Conservation (phyloP, 495 filamentous ascomycete genomes). For the Aspergillus sclerotiicarbonarius region DNA sequence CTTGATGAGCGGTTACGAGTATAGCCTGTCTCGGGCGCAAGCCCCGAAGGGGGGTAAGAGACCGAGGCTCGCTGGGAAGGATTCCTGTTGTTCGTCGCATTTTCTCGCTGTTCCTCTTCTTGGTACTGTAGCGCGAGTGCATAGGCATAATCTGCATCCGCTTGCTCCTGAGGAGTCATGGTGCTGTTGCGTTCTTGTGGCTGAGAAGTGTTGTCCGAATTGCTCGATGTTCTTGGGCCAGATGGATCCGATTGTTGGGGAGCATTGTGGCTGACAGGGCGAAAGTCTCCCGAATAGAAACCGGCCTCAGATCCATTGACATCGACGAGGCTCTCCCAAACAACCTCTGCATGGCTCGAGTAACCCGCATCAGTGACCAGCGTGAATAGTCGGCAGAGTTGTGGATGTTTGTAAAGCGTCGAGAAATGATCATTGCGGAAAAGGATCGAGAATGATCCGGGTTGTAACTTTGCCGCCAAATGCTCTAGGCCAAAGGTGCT, state of each 20-base stretch:
- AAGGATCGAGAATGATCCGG: conserved; percentile 78
- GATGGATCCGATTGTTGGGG: conserved; percentile 24
- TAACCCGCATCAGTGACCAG: conserved; percentile 93
- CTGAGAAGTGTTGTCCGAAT: conserved; percentile 9
- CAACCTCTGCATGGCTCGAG: conserved; percentile 81
- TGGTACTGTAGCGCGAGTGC: conserved; percentile 48
- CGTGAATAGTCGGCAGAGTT: conserved; percentile 66
- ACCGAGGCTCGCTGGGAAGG: conserved; percentile 12
- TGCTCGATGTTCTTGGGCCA: conserved; percentile 32
- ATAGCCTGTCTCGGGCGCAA: background rate
- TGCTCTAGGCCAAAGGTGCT: conserved; percentile 76
- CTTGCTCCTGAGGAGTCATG: conserved; percentile 41
- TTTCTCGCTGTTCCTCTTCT: conserved; percentile 40
- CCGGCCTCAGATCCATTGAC: conserved; percentile 79
- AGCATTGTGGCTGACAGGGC: conserved; percentile 63
- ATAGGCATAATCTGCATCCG: conserved; percentile 51
- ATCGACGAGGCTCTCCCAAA: conserved; percentile 92
- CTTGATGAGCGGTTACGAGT: conserved; percentile 19
- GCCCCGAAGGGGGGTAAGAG: conserved; percentile 5
- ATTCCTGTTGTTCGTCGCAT: conserved; percentile 7
- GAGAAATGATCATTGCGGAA: conserved; percentile 98
- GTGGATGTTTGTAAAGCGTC: conserved; percentile 80
- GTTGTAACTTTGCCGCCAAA: conserved; percentile 60
- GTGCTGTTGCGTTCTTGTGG: conserved; percentile 11
- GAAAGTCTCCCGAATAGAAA: conserved; percentile 89